Evolutionary conservation across 495 filamentous ascomycete species (phyloP), one percentile per base, ranked within the genome.

Genomic region (Hypoxylon subgilvum): DNA sequence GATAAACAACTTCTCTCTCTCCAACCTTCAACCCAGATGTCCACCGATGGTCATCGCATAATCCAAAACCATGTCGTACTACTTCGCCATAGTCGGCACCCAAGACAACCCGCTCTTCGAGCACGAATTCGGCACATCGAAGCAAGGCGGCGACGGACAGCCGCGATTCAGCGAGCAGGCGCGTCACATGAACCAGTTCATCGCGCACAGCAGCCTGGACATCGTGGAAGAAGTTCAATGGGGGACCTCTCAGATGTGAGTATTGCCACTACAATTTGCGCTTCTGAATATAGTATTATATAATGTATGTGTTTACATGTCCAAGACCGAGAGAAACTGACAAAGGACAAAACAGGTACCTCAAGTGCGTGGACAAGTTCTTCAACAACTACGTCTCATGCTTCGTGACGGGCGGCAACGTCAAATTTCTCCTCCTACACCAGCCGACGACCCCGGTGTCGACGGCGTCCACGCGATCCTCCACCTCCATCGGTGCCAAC

Each of bases 141-240:
- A 96, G 74, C 84, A 87, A 52, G 91, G 92, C 75, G 92, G 91
- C 63, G 93, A 97, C 80, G 94, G 94, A 63, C 81, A 91, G 65
- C 78, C 94, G 19, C 86, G 90, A 58, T 97, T 96, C 82, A 83
- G 79, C 23, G 87, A 92, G 39, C 87, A 95, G 57, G 88, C 91
- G 19, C 84, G 89, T 43, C 87, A 93, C 70, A 89, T 96, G 85
- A 97, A 96, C 78, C 94, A 96, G 73, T 97, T 97, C 79, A 89
- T 98, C 72, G 86, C 94, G 39, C 93, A 98, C 76, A 88, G 87
- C 47, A 88, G 87, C 63, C 76, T 98, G 35, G 94, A 98, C 69
- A 91, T 97, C 38, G 86, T 96, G 17, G 94, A 97, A 73, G 94
- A 98, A 67, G 82, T 91, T 14, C 93, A 97, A 73, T 98, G 95